phyloP scores from a whole-genome alignment of 2,329 filamentous ascomycete genomes.

The Colletotrichum musae region DNA sequence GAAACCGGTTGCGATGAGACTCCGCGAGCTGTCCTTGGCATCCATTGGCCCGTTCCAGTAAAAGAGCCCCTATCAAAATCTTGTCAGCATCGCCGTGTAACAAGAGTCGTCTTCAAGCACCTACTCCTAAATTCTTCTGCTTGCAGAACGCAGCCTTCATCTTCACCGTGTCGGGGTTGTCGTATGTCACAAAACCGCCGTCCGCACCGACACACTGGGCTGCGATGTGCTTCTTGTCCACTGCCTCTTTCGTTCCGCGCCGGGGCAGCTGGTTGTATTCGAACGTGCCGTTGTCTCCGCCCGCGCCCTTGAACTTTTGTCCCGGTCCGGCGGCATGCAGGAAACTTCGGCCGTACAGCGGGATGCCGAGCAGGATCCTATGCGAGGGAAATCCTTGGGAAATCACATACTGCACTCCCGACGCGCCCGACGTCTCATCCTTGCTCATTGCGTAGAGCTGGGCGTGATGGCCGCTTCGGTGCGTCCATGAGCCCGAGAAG shows the following conservation, averaged over 20 bases:
- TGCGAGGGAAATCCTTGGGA: slow-evolving; percentile 75
- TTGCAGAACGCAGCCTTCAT: slow-evolving; percentile 83
- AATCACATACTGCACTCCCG: slow-evolving; percentile 76
- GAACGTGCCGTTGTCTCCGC: slow-evolving; percentile 78
- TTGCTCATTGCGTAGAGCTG: slow-evolving; percentile 77
- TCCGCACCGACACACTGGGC: slow-evolving; percentile 81
- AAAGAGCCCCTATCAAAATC: slow-evolving; percentile 74
- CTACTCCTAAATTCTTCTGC: slow-evolving; percentile 76
- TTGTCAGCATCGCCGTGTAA: slow-evolving; percentile 13
- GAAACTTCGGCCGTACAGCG: slow-evolving; percentile 83
- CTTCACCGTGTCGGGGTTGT: slow-evolving; percentile 82
- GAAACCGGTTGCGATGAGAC: slow-evolving; percentile 72
- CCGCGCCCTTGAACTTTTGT: slow-evolving; percentile 68
- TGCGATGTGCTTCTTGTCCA: slow-evolving; percentile 77
- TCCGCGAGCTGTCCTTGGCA: slow-evolving; percentile 69
- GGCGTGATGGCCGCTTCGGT: slow-evolving; percentile 79
- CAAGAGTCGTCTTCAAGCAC: slow-evolving; percentile 45
- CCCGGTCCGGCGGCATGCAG: slow-evolving; percentile 75
- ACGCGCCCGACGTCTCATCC: slow-evolving; percentile 76
- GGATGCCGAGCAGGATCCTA: slow-evolving; percentile 83
- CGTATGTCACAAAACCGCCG: slow-evolving; percentile 84
- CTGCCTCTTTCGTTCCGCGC: slow-evolving; percentile 72
- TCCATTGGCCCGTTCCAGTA: slow-evolving; percentile 88
- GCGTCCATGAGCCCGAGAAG: slow-evolving; percentile 80
- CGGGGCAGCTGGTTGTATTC: slow-evolving; percentile 81